These are phyloP conservation scores for Trichoderma sp. DNA, from an alignment of 2,329 filamentous ascomycete species.

Conservation along the genomic window DNA sequence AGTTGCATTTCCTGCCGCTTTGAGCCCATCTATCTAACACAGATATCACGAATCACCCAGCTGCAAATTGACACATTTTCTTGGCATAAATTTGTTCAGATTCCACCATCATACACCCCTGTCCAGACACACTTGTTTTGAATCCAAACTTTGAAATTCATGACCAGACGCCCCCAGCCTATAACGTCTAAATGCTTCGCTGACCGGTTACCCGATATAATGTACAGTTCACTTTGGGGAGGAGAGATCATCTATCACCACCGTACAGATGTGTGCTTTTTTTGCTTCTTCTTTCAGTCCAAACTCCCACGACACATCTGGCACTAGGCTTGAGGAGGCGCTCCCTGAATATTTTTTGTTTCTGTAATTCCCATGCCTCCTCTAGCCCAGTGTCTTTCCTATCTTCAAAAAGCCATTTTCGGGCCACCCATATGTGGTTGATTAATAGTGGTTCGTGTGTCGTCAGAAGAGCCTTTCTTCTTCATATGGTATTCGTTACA, in stretches of 20 bases:
- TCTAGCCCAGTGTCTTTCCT: not conserved
- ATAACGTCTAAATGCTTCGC: constrained; percentile 49
- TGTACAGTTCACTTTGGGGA: constrained; percentile 53
- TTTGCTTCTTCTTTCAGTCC: constrained; percentile 7
- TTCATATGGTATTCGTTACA: constrained; percentile 14
- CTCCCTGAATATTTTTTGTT: not conserved
- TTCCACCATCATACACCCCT: not conserved
- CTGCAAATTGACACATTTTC: not conserved
- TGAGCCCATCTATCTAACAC: not conserved
- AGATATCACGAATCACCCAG: not conserved
- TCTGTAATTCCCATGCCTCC: not conserved
- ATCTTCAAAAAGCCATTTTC: not conserved
- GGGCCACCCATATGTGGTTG: constrained; percentile 9
- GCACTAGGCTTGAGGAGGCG: not conserved
- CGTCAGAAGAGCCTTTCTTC: not conserved
- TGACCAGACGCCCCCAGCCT: constrained; percentile 32
- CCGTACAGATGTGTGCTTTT: not conserved
- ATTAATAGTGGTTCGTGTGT: constrained; percentile 18
- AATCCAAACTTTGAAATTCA: constrained; percentile 22
- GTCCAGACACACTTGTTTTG: not conserved
- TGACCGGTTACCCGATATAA: constrained; percentile 45
- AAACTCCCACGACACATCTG: constrained; percentile 26
- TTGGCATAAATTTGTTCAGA: not conserved
- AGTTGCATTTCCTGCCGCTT: not conserved
- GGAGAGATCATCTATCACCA: constrained; percentile 56